Conservation (phyloP, 352 stramenopile genomes). For the Globisporangium yorkense region DNA sequence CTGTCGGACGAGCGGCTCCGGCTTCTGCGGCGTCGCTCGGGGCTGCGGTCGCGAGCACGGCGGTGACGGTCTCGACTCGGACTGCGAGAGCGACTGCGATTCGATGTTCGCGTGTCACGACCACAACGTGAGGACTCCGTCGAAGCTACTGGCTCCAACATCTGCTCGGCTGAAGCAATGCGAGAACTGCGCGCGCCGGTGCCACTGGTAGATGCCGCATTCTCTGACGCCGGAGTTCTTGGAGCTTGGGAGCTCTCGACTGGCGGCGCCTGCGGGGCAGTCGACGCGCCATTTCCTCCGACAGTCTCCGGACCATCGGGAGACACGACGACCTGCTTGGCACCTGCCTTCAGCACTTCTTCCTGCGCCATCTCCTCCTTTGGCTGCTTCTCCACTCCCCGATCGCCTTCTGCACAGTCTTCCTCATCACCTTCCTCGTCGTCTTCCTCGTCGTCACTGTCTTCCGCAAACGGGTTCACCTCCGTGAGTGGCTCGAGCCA, state of each 20-base stretch:
- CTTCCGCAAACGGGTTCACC: conserved; percentile 60
- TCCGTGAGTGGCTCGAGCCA: conserved; percentile 76
- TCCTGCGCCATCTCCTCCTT: no score
- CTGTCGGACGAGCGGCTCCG: conserved; percentile 16
- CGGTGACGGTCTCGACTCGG: conserved; percentile 15
- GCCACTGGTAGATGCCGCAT: background rate
- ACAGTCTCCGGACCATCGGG: conserved; percentile 4
- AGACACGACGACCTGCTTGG: background rate
- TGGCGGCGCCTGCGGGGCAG: background rate
- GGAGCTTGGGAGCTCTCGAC: background rate
- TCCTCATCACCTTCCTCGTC: background rate
- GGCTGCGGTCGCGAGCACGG: conserved; percentile 11
- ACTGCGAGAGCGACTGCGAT: conserved; percentile 8
- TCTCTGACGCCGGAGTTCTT: background rate
- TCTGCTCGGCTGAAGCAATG: background rate
- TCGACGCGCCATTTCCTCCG: no score
- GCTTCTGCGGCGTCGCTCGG: conserved; percentile 3
- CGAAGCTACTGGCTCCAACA: background rate
- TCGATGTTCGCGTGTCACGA: conserved; percentile 7
- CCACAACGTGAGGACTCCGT: background rate
- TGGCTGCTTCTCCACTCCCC: background rate
- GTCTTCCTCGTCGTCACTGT: conserved; percentile 19
- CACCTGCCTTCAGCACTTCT: background rate
- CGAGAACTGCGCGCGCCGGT: background rate
- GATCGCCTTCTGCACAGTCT: background rate